Conservation (phyloP, 257 asterid species). For the Salvia miltiorrhiza region DNA sequence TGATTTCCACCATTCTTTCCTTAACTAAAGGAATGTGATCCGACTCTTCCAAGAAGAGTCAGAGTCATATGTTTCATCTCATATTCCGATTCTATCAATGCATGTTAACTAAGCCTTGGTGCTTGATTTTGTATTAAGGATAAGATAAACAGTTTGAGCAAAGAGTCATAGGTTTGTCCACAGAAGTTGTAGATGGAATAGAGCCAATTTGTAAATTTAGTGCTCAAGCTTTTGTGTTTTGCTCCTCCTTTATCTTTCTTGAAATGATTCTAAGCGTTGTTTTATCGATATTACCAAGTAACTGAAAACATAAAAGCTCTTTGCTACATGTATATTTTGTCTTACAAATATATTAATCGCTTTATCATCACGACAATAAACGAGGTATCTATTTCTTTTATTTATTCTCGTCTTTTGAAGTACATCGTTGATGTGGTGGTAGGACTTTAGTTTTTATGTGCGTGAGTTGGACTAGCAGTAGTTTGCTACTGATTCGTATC, state of each 20-base stretch:
- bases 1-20: conserved; percentile 82
- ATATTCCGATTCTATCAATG: background rate
- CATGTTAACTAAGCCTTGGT: background rate
- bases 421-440: too few relatives aligned
- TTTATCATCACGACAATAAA: too few relatives aligned
- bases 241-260: background rate
- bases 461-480: too few relatives aligned
- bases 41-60: background rate
- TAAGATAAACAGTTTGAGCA: background rate
- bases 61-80: background rate
- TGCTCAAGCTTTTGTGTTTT: conserved; percentile 11
- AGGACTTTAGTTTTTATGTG: too few relatives aligned
- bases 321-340: too few relatives aligned
- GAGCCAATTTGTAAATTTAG: conserved; percentile 6
- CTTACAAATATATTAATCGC: too few relatives aligned
- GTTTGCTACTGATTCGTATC: too few relatives aligned
- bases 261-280: background rate
- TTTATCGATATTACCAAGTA: background rate
- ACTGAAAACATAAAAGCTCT: background rate
- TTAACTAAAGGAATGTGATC: conserved; percentile 42
- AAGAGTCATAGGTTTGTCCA: conserved; percentile 12
- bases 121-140: conserved; percentile 22
- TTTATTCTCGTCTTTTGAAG: too few relatives aligned
- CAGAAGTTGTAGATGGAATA: background rate
- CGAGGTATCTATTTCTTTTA: too few relatives aligned